Percentiles rank a stretch among this genome's conserved stretches.
These are phyloP conservation scores for Bocquillonia castaneifolia DNA, from an alignment of 441 rosid species.

Conservation along the genomic window DNA sequence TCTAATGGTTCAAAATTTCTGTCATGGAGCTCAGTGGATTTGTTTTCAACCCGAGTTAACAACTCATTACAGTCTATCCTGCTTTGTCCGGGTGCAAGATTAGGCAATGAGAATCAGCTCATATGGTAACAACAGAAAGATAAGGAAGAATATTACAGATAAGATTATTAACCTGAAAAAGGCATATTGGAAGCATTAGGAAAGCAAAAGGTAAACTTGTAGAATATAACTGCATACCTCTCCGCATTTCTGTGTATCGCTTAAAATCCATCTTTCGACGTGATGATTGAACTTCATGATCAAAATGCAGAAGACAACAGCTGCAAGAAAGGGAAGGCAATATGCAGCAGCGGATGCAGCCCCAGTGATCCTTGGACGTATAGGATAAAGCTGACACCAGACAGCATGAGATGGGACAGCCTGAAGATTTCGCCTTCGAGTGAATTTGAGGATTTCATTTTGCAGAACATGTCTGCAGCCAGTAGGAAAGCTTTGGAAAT, in stretches of 20 bases:
- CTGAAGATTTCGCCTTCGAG: conserved; percentile 24
- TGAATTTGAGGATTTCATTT: conserved; percentile 26
- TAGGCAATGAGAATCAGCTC: background rate
- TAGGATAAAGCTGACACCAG: conserved; percentile 25
- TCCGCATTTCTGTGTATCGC: too few relatives aligned
- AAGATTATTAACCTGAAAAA: background rate
- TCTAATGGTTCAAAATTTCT: background rate
- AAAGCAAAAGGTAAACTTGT: background rate
- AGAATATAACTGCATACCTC: too few relatives aligned
- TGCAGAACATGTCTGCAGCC: conserved; percentile 20
- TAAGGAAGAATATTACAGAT: background rate
- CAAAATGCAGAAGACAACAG: background rate
- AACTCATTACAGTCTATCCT: conserved; percentile 6
- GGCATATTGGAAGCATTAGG: background rate
- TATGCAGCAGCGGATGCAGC: background rate
- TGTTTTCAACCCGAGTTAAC: background rate
- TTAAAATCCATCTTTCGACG: background rate
- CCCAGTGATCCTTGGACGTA: conserved; percentile 22
- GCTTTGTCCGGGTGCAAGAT: background rate
- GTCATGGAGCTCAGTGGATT: background rate
- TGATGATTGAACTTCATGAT: background rate
- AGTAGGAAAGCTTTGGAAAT: conserved; percentile 15
- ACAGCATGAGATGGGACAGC: conserved; percentile 35
- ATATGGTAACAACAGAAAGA: conserved; percentile 16
- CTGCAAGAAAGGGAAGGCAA: background rate